Base-by-base conservation (phyloP, 345 rosid genomes). In the Ceriops zippeliana region DNA sequence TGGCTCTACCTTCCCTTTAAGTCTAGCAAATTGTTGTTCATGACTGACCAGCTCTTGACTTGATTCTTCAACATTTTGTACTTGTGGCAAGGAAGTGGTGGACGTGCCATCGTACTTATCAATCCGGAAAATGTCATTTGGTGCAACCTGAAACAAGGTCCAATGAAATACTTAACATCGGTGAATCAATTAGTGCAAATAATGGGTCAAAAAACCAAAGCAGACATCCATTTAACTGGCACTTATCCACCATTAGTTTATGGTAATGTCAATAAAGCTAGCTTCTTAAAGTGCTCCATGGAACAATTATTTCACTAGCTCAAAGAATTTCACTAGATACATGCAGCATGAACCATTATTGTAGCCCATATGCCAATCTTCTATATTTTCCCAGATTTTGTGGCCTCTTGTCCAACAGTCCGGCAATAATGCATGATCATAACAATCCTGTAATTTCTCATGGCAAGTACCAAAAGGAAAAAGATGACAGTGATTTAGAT, bases 61-160 rank as follows among this genome's bases (percentile, higher is more conserved):
- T 65, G 67, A 70, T 69, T 82, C 89, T 67, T 80, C 90, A 6
- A 54, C 62, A 76, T 46, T 80, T 67, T 74, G 86, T 76, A 82
- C 93, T 27, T 74, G 24, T 35, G 65, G 75, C 66, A 24, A 63
- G 35, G 82, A 54, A 65, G 82, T 61, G 56, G 79, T 61, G 62
- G 75, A 70, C 61, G 84, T 75, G 65, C 62, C 83, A 72, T 89
- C 96, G 73, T 81, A 75, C 78, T 82, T 89, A 65, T 89, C 89
- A 71, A 85, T 75, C 30, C 75, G 84, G 72, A 78, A 78, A 77
- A 93, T 87, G 70, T 91, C 95, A 78, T 67, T 70, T 52, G 99
- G 99, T 54, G 85, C 85, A 68, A 88, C 96, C 99, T 95, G 88
- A 62, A 72, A 80, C 52, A 63, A 73, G 68, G 70, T 65, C 64